A percentile compares a stretch with the other conserved stretches of the same genome.
Conservation (phyloP, 2,329 filamentous ascomycete species). For the Aspergillus pseudoterreus region DNA sequence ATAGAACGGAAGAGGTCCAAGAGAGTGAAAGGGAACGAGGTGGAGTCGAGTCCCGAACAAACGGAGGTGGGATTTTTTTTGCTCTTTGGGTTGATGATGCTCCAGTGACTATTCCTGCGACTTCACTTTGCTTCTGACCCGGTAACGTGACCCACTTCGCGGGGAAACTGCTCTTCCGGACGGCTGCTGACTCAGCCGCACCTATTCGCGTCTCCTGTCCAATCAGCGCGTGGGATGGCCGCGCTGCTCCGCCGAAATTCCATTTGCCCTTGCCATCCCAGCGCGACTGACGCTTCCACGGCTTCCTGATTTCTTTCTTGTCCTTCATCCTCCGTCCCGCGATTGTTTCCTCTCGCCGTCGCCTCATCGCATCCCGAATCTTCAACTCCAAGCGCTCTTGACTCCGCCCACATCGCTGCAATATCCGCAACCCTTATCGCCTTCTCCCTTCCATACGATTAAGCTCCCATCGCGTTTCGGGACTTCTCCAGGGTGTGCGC, state of each 20-base stretch:
- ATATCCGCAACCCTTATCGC: not conserved
- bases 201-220: conserved; percentile 17
- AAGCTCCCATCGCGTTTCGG: not conserved
- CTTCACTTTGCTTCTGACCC: conserved; percentile 28
- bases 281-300: conserved; percentile 25
- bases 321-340: conserved; percentile 10
- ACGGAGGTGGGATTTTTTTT: conserved; percentile 9
- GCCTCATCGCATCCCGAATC: not conserved
- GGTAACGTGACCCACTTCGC: conserved; percentile 37
- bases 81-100: conserved; percentile 5
- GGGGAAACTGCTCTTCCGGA: conserved; percentile 28
- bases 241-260: conserved; percentile 25
- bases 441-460: not conserved
- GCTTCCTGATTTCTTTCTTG: conserved; percentile 8
- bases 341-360: not conserved
- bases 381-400: not conserved
- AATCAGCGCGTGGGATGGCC: conserved; percentile 34
- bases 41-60: conserved; percentile 6
- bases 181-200: conserved; percentile 7
- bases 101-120: conserved; percentile 22
- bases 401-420: not conserved
- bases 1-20: not conserved
- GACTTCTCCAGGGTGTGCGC: conserved; percentile 1
- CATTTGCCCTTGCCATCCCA: conserved; percentile 33
- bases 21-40: not conserved